phyloP scores from a whole-genome alignment of 140 eudicot species.

The Flaveria floridana region DNA sequence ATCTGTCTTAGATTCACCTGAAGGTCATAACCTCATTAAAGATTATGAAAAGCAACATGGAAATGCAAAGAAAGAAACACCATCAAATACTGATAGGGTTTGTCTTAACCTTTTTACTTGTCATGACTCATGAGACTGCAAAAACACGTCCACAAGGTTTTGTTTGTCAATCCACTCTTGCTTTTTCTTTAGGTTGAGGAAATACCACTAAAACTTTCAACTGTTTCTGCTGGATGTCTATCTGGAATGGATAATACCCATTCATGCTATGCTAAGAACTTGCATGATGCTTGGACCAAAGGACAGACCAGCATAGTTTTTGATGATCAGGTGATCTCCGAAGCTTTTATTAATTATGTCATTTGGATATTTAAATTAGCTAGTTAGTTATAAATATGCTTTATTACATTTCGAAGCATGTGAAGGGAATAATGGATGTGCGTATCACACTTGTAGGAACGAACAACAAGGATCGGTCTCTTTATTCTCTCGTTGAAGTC shows the following conservation, averaged over 20 bases:
- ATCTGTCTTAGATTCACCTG: constrained; percentile 41
- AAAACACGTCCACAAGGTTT: not conserved
- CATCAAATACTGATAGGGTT: constrained; percentile 45
- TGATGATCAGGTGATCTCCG: constrained; percentile 61
- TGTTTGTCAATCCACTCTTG: not conserved
- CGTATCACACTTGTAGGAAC: constrained; percentile 52
- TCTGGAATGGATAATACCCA: constrained; percentile 39
- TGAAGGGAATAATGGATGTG: constrained; percentile 21
- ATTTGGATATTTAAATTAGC: not conserved
- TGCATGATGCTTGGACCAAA: constrained; percentile 57
- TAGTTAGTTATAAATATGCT: constrained; percentile 5
- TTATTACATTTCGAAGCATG: constrained; percentile 7
- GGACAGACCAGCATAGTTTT: constrained; percentile 55
- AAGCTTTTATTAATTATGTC: not conserved
- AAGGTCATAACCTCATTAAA: constrained; percentile 44
- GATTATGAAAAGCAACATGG: constrained; percentile 50
- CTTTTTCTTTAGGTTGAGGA: constrained; percentile 41
- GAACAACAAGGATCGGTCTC: constrained; percentile 39
- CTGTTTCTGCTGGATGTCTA: constrained; percentile 44
- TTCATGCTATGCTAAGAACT: constrained; percentile 50
- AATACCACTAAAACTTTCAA: constrained; percentile 34
- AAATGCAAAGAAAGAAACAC: constrained; percentile 29
- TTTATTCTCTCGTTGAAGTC: constrained; percentile 48
- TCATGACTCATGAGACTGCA: not conserved
- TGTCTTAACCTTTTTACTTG: constrained; percentile 19